Evolutionary conservation across 345 rosid species (phyloP), one percentile per base, ranked within the genome.

Genomic region (Cardiospermum halicacabum): DNA sequence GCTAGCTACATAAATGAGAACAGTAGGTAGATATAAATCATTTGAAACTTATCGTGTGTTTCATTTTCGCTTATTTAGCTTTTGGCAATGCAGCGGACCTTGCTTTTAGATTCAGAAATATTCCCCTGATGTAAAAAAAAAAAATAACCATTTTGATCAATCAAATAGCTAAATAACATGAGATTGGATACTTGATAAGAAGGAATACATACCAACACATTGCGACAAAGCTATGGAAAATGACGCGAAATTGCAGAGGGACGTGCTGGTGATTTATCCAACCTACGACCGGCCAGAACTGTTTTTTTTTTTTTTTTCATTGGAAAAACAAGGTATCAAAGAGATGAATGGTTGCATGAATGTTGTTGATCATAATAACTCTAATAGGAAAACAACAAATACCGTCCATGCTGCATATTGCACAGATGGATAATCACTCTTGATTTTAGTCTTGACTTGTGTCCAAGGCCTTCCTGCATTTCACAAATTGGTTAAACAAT

Each of bases 231-330:
- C 96, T 86, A 66, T 76, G 80, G 72, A 93, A 93, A 67, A 93
- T 85, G 69, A 93, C 98, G 3, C 96, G 95, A 22, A 82, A 81
- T 62, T 93, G 94, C 71, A 85, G 76, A 1, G 97, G 98, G 67
- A 93, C 82, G 45, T 78, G 86, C 74, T 81, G 96, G 75, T 86
- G 91, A 82, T 93, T 93, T 56, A 93, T 48, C 97, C 96, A 90
- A 22, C 97, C 94, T 54, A 85, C 91, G 10, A 87, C 81, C 0
- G 97, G 98, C 88, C 96, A 88, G 81, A 90, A 88, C 97, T 93
- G 85, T 75, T 70, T 68, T 68, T 64, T 34, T 50, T 53, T 50
- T 32, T 31, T 34, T 50, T 53, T 50, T 32, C 37, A 64, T 61
- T 49, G 7, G 65, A 31, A 36, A 56, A 59, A 19, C 28, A 60